Evolutionary conservation across 345 rosid genomes (phyloP).

Genomic region (Pugionium cornutum): DNA sequence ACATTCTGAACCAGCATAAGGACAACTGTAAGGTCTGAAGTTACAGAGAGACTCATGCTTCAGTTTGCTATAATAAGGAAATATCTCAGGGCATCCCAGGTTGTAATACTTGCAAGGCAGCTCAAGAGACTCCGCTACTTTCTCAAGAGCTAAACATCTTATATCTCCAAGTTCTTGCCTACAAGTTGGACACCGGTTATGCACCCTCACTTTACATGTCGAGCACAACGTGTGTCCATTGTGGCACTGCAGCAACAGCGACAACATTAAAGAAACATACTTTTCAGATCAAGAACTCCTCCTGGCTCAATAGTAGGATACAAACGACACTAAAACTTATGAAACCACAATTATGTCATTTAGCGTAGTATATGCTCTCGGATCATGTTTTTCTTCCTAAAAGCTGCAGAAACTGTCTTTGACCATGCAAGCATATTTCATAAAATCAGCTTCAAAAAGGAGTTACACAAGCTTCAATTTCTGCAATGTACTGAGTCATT

Average conservation of each 20-base stretch:
- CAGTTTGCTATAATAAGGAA: conserved; percentile 73
- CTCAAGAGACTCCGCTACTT: conserved; percentile 46
- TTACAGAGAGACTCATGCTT: conserved; percentile 71
- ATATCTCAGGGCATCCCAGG: conserved; percentile 41
- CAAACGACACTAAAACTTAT: neutral
- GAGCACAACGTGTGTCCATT: conserved; percentile 83
- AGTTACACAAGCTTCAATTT: neutral
- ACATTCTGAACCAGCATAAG: conserved; percentile 82
- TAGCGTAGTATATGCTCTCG: neutral
- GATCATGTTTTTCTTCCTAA: neutral
- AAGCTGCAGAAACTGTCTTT: neutral
- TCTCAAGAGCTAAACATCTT: conserved; percentile 73
- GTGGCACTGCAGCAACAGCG: conserved; percentile 57
- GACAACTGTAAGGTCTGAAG: conserved; percentile 75
- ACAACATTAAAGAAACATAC: neutral
- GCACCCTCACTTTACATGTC: conserved; percentile 78
- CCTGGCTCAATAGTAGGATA: conserved; percentile 1
- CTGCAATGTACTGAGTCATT: too few species aligned
- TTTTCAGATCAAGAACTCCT: conserved; percentile 12
- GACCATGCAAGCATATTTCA: neutral
- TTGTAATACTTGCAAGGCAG: conserved; percentile 71
- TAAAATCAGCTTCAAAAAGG: neutral
- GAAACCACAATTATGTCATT: neutral
- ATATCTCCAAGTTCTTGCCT: conserved; percentile 83
- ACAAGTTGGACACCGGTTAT: conserved; percentile 76